These are phyloP conservation scores for Xanthoconium purpureum DNA, from an alignment of 768 basidiomycete species.

Conservation along the genomic window DNA sequence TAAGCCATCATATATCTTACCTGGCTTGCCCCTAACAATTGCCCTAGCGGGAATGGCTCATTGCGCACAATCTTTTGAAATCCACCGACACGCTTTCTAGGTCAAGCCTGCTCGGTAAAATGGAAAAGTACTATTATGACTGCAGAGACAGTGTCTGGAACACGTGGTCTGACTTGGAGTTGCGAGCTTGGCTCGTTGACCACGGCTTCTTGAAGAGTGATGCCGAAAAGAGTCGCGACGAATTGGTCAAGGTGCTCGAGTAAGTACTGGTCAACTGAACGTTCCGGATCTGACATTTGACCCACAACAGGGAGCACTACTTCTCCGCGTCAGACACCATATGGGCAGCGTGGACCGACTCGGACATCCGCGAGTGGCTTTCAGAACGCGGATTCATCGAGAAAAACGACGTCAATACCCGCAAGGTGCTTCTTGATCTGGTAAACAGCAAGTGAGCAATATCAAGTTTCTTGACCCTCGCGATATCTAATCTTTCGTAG, in stretches of 20 bases:
- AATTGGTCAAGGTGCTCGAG: conserved; percentile 72
- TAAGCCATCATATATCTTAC: conserved; percentile 31
- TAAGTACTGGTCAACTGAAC: conserved; percentile 30
- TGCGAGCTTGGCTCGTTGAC: conserved; percentile 76
- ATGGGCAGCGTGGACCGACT: conserved; percentile 71
- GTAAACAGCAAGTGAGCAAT: conserved; percentile 64
- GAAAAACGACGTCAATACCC: conserved; percentile 51
- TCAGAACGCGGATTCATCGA: conserved; percentile 66
- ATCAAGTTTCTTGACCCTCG: too few relatives aligned
- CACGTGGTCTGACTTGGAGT: conserved; percentile 75
- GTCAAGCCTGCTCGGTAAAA: conserved; percentile 56
- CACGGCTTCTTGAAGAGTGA: conserved; percentile 72
- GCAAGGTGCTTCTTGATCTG: conserved; percentile 72
- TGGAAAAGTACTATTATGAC: conserved; percentile 79
- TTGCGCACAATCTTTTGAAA: conserved; percentile 71
- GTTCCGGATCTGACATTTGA: neutral
- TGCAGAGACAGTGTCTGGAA: conserved; percentile 51
- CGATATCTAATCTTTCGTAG: conserved; percentile 31
- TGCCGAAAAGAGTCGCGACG: conserved; percentile 63
- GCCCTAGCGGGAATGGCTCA: conserved; percentile 75
- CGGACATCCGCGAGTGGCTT: conserved; percentile 70
- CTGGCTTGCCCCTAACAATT: neutral
- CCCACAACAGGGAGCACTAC: conserved; percentile 60
- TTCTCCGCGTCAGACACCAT: conserved; percentile 53
- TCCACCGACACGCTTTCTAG: conserved; percentile 50